These are phyloP conservation scores for Daldinia bambusicola DNA, from an alignment of 495 filamentous ascomycete genomes.

Conservation along the genomic window DNA sequence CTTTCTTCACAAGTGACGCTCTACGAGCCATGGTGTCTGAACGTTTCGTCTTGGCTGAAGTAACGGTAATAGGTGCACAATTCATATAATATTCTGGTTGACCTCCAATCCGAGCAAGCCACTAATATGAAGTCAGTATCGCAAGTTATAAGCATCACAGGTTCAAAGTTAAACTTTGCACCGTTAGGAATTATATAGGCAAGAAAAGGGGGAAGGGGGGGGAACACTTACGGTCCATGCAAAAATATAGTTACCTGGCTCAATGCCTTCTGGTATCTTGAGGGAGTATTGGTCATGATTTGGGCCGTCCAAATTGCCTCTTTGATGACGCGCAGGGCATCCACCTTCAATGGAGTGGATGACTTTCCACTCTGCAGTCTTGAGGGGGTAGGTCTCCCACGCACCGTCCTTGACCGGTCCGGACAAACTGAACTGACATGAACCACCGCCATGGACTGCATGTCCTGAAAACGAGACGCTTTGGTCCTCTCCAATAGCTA, in stretches of 20 bases:
- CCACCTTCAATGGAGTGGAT: conserved; percentile 84
- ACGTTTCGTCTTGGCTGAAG: conserved; percentile 26
- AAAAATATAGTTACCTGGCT: conserved; percentile 69
- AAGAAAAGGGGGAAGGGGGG: not conserved
- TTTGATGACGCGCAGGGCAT: conserved; percentile 68
- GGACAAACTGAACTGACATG: conserved; percentile 84
- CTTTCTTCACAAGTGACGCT: conserved; percentile 10
- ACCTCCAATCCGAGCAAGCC: conserved; percentile 39
- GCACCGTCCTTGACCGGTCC: conserved; percentile 19
- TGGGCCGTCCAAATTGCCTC: conserved; percentile 53
- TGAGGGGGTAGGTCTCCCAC: conserved; percentile 69
- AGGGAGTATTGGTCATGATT: conserved; percentile 59
- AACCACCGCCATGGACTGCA: conserved; percentile 86
- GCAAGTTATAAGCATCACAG: not conserved
- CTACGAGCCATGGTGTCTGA: conserved; percentile 9
- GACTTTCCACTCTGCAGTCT: conserved; percentile 73
- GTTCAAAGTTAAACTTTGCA: too few species aligned
- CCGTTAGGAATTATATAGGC: not conserved
- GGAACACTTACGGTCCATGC: conserved; percentile 68
- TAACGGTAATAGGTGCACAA: conserved; percentile 78
- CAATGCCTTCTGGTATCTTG: conserved; percentile 65
- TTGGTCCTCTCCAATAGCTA: conserved; percentile 66
- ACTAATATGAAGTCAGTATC: conserved; percentile 30
- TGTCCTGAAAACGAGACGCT: conserved; percentile 62
- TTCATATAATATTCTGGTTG: conserved; percentile 78